phyloP scores from a whole-genome alignment of 441 rosid genomes.

The Biscutella laevigata region DNA sequence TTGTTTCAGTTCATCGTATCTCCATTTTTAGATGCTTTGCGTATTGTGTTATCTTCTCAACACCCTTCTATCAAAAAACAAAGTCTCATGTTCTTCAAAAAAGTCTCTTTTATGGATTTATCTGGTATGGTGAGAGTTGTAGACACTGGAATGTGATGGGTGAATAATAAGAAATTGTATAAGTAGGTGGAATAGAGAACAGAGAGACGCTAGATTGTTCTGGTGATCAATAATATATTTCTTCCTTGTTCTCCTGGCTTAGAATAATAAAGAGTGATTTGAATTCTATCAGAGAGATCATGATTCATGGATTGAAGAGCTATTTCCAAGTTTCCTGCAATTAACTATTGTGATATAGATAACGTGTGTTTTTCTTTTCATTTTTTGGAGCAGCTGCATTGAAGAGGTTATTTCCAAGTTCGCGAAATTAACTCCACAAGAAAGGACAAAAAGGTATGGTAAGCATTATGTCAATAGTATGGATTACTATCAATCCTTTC shows the following conservation, averaged over 20 bases:
- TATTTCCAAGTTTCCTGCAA: neutral
- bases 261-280: neutral
- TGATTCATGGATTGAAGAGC: neutral
- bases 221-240: too few relatives aligned
- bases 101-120: neutral
- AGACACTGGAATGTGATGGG: neutral
- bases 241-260: neutral
- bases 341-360: neutral
- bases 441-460: slow-evolving; percentile 55
- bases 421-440: slow-evolving; percentile 50
- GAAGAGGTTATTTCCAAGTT: slow-evolving; percentile 50
- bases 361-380: neutral
- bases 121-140: neutral
- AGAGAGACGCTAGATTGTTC: neutral
- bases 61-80: neutral
- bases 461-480: slow-evolving; percentile 18
- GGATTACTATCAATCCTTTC: slow-evolving; percentile 1
- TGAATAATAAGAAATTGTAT: neutral
- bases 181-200: neutral
- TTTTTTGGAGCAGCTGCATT: slow-evolving; percentile 31
- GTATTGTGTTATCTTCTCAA: neutral
- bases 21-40: neutral
- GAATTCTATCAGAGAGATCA: neutral
- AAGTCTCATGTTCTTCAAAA: neutral
- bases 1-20: slow-evolving; percentile 4